Conservation (phyloP, 2,329 filamentous ascomycete species). For the Apiospora sp. region DNA sequence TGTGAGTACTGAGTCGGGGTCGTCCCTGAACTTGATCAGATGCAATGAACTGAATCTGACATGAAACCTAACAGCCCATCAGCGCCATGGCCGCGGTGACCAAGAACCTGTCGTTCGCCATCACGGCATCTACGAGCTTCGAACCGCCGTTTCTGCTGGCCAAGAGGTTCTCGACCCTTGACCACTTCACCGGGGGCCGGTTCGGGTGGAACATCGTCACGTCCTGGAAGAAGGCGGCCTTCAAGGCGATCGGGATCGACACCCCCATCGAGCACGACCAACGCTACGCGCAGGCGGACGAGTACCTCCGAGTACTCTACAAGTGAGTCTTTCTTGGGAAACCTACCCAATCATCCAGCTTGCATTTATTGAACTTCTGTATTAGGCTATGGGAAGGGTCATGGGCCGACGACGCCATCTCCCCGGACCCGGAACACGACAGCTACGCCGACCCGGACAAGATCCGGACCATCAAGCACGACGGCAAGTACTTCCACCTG, state of each 20-base stretch:
- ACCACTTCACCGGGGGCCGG: slow-evolving; percentile 67
- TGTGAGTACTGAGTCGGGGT: slow-evolving; percentile 46
- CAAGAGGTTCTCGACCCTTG: slow-evolving; percentile 67
- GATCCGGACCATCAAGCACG: slow-evolving; percentile 67
- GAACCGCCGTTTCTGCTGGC: slow-evolving; percentile 69
- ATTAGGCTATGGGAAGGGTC: slow-evolving; percentile 61
- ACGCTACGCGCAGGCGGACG: slow-evolving; percentile 67
- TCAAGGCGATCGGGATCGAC: slow-evolving; percentile 68
- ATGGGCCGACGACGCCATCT: slow-evolving; percentile 65
- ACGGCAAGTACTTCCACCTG: slow-evolving; percentile 62
- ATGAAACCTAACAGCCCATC: slow-evolving; percentile 55
- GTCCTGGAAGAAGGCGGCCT: slow-evolving; percentile 63
- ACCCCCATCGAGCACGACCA: slow-evolving; percentile 67
- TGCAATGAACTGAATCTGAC: neutral
- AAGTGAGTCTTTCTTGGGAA: slow-evolving; percentile 50
- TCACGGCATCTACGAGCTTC: slow-evolving; percentile 69
- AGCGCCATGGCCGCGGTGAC: slow-evolving; percentile 73
- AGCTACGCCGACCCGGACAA: slow-evolving; percentile 65
- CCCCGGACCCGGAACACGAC: slow-evolving; percentile 60
- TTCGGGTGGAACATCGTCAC: slow-evolving; percentile 73
- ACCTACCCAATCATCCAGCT: neutral
- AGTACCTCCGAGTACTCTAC: slow-evolving; percentile 68
- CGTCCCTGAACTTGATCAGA: no score
- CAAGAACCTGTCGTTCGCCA: slow-evolving; percentile 68
- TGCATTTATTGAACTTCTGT: slow-evolving; percentile 23